Evolutionary conservation across 2,329 filamentous ascomycete species (phyloP).

Genomic region (Diplodia scrobiculata): DNA sequence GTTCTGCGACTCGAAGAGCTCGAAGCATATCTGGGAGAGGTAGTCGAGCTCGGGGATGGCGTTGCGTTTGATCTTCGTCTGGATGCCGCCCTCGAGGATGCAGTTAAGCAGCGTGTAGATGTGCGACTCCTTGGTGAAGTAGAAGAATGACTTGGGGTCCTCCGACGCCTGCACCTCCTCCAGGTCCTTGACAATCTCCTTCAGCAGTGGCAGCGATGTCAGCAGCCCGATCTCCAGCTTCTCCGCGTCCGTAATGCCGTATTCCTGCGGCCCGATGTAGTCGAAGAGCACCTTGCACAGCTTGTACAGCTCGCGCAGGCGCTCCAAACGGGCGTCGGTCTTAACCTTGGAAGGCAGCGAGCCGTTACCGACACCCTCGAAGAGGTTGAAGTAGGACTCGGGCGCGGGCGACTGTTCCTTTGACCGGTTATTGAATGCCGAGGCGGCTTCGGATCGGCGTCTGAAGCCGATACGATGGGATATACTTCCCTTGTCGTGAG

Average conservation of each 20-base stretch:
- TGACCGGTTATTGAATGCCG: slow-evolving; percentile 31
- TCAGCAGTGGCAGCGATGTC: slow-evolving; percentile 88
- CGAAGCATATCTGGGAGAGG: slow-evolving; percentile 95
- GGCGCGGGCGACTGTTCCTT: slow-evolving; percentile 26
- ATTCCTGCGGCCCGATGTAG: slow-evolving; percentile 97
- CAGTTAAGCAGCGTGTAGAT: slow-evolving; percentile 98
- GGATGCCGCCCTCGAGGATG: slow-evolving; percentile 93
- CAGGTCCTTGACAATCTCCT: slow-evolving; percentile 94
- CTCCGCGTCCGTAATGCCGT: slow-evolving; percentile 91
- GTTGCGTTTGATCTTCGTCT: slow-evolving; percentile 93
- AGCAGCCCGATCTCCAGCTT: slow-evolving; percentile 98
- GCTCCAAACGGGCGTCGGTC: slow-evolving; percentile 80
- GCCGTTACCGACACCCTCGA: slow-evolving; percentile 66
- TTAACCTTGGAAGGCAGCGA: slow-evolving; percentile 65
- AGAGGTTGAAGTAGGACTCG: slow-evolving; percentile 84
- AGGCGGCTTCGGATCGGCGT: slow-evolving; percentile 51
- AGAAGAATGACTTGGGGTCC: slow-evolving; percentile 94
- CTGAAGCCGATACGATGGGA: slow-evolving; percentile 57
- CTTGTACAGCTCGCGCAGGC: slow-evolving; percentile 88
- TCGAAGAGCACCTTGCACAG: slow-evolving; percentile 94
- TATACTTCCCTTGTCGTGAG: slow-evolving; percentile 43
- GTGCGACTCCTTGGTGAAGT: slow-evolving; percentile 98
- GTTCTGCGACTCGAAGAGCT: slow-evolving; percentile 93
- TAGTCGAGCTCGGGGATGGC: slow-evolving; percentile 98
- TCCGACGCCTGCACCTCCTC: slow-evolving; percentile 96